These are phyloP conservation scores for Leccinum fallax DNA, from an alignment of 1,284 basidiomycete species.

Conservation along the genomic window DNA sequence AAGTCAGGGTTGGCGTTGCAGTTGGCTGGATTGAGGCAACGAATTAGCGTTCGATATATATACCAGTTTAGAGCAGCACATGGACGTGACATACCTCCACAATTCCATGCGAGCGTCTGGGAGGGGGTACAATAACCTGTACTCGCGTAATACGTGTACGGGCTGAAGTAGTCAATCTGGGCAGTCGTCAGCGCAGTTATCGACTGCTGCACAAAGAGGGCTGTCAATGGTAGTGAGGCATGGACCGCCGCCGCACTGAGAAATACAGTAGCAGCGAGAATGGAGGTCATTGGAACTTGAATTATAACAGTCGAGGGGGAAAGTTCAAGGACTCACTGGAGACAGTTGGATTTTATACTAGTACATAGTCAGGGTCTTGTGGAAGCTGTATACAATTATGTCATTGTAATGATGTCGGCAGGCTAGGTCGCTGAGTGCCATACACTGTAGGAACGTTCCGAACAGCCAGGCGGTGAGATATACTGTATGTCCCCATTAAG, in stretches of 20 bases:
- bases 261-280: constrained; percentile 15
- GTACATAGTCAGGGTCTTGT: neutral
- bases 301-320: neutral
- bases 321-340: neutral
- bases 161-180: constrained; percentile 51
- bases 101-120: constrained; percentile 54
- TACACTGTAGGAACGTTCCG: neutral
- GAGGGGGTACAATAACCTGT: constrained; percentile 55
- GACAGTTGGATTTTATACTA: neutral
- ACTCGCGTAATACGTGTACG: constrained; percentile 60
- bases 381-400: neutral
- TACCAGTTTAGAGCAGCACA: neutral
- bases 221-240: constrained; percentile 21
- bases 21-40: constrained; percentile 39
- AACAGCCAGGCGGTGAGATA: neutral
- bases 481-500: too few species aligned
- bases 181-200: constrained; percentile 46
- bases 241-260: constrained; percentile 18
- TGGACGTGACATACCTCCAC: constrained; percentile 49
- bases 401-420: neutral
- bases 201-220: constrained; percentile 31
- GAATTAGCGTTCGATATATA: neutral
- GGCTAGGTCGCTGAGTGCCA: neutral
- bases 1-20: constrained; percentile 61
- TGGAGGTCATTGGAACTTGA: constrained; percentile 18